Evolutionary conservation across 768 basidiomycete species (phyloP).

Genomic region (Nidularia pulvinata): DNA sequence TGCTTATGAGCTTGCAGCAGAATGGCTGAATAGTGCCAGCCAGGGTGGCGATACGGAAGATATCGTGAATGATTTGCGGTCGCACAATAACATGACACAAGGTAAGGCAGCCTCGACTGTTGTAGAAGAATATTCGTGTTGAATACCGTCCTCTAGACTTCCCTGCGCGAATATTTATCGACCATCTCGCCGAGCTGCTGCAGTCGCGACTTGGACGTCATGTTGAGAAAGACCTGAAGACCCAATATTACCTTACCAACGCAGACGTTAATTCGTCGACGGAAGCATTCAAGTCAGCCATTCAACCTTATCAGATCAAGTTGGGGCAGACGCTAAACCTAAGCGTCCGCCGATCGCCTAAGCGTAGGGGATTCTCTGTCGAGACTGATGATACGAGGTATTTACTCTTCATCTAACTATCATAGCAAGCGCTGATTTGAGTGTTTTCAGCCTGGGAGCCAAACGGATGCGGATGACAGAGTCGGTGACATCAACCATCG

Average conservation of each 20-base stretch:
- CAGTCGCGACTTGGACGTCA: conserved; percentile 24
- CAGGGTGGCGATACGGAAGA: conserved; percentile 24
- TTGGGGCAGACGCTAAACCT: conserved; percentile 35
- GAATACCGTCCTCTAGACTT: conserved; percentile 32
- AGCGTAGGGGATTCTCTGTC: conserved; percentile 42
- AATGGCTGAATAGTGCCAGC: conserved; percentile 35
- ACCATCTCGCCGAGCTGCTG: conserved; percentile 43
- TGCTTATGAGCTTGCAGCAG: conserved; percentile 31
- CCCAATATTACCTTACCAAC: conserved; percentile 17
- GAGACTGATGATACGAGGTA: conserved; percentile 34
- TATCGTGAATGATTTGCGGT: conserved; percentile 38
- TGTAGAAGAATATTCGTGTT: background rate
- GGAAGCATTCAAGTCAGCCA: conserved; percentile 25
- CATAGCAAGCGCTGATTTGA: too few species aligned
- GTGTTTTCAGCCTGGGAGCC: conserved; percentile 20
- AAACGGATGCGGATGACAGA: conserved; percentile 45
- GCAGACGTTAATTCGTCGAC: conserved; percentile 26
- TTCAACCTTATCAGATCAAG: conserved; percentile 29
- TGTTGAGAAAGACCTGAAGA: conserved; percentile 7
- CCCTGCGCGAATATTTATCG: conserved; percentile 45
- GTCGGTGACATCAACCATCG: conserved; percentile 26
- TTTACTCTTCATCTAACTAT: too few species aligned
- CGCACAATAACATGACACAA: conserved; percentile 42
- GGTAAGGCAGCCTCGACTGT: conserved; percentile 33
- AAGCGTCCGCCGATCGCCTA: conserved; percentile 42